These are phyloP conservation scores for Lactifluus echinatus DNA, from an alignment of 768 basidiomycete species.

Conservation along the genomic window DNA sequence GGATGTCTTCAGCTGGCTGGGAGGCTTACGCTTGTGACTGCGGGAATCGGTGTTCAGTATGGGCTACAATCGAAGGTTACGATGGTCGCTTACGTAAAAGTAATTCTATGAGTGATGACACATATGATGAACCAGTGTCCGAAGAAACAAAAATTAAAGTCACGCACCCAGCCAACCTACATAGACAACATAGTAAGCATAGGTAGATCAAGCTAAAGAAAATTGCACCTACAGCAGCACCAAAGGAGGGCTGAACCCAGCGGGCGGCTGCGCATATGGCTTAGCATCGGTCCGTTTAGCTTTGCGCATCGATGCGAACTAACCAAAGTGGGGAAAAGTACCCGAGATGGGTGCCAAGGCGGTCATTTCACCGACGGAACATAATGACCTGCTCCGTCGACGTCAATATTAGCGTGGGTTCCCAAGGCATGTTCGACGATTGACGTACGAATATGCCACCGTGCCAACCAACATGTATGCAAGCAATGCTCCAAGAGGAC, in stretches of 20 bases:
- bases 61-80: background rate
- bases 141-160: background rate
- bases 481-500: conserved; percentile 58
- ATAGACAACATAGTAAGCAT: background rate
- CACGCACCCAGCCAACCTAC: conserved; percentile 27
- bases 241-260: conserved; percentile 32
- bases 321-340: conserved; percentile 66
- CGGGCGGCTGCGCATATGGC: conserved; percentile 22
- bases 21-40: conserved; percentile 28
- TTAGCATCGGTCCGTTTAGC: background rate
- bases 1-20: no score
- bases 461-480: conserved; percentile 58
- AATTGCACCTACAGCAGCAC: conserved; percentile 27
- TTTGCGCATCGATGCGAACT: conserved; percentile 6
- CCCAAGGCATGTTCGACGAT: conserved; percentile 27
- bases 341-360: conserved; percentile 71
- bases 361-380: conserved; percentile 73
- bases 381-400: conserved; percentile 39
- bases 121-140: background rate
- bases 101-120: conserved; percentile 36
- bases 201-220: background rate
- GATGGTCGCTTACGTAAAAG: conserved; percentile 36
- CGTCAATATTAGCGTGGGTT: background rate
- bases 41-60: background rate
- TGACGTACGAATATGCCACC: conserved; percentile 51